Conservation (phyloP, 371 early-diverging fungal genomes). For the Mortierella sp. region DNA sequence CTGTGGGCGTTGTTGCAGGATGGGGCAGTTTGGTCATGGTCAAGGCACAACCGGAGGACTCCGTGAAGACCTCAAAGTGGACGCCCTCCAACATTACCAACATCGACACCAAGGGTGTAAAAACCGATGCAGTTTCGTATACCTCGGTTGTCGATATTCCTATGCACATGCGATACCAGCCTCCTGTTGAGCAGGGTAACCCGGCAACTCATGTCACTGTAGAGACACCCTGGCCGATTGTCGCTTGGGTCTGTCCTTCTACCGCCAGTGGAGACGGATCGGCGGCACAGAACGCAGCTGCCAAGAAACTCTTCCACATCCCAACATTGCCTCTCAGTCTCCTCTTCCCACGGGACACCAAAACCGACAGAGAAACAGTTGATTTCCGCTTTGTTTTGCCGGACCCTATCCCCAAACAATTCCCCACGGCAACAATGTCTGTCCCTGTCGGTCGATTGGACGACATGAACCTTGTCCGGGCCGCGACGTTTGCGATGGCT, state of each 20-base stretch:
- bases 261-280: background rate
- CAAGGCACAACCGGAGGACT: constrained; percentile 47
- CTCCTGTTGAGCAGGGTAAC: constrained; percentile 32
- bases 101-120: background rate
- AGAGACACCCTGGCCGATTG: constrained; percentile 45
- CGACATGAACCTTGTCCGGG: constrained; percentile 36
- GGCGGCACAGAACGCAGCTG: constrained; percentile 10
- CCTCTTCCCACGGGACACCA: constrained; percentile 20
- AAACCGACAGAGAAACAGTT: constrained; percentile 16
- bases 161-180: constrained; percentile 57
- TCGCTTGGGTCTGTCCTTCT: constrained; percentile 45
- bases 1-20: constrained; percentile 52
- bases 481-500: constrained; percentile 47
- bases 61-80: constrained; percentile 45
- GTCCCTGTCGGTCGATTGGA: constrained; percentile 54
- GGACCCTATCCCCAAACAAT: constrained; percentile 41
- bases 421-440: constrained; percentile 33
- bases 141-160: constrained; percentile 45
- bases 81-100: constrained; percentile 15
- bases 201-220: constrained; percentile 42
- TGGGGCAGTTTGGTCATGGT: constrained; percentile 56
- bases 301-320: constrained; percentile 50
- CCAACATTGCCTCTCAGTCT: constrained; percentile 38
- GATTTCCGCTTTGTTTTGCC: constrained; percentile 46
- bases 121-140: background rate